phyloP scores from a whole-genome alignment of 2,329 filamentous ascomycete genomes.

The Aspergillus floridensis region DNA sequence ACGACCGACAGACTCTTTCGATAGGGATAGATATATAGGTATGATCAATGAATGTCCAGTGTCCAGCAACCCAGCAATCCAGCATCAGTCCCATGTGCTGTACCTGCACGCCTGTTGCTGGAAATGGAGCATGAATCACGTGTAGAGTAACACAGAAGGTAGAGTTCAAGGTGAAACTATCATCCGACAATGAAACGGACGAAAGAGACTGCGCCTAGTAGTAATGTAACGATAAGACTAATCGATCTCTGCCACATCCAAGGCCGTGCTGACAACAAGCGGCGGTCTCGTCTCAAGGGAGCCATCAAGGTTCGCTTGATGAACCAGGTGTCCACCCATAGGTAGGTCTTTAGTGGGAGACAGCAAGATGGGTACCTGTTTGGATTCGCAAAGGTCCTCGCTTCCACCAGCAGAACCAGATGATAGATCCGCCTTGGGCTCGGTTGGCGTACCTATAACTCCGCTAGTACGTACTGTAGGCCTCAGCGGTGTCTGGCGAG shows the following conservation, averaged over 20 bases:
- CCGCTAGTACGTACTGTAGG: conserved; percentile 19
- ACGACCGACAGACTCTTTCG: neutral
- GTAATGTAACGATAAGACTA: conserved; percentile 13
- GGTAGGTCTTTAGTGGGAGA: conserved; percentile 24
- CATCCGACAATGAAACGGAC: neutral
- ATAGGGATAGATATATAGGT: neutral
- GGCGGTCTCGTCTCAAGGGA: conserved; percentile 18
- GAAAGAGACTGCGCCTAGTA: neutral
- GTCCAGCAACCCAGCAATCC: neutral
- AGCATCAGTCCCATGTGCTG: neutral
- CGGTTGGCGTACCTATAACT: conserved; percentile 21
- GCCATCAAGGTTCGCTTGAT: conserved; percentile 18
- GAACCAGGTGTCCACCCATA: conserved; percentile 13
- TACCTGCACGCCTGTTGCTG: neutral
- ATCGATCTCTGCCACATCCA: conserved; percentile 18
- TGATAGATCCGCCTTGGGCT: conserved; percentile 27
- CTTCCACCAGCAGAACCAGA: conserved; percentile 12
- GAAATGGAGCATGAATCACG: neutral
- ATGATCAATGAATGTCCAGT: neutral
- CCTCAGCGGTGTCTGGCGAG: conserved; percentile 18
- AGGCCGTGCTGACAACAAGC: conserved; percentile 2
- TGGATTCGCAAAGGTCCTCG: conserved; percentile 18
- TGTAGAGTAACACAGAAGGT: neutral
- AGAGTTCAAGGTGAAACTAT: neutral
- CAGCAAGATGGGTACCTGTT: conserved; percentile 15